A percentile compares a stretch with the other conserved stretches of the same genome.
Conservation (phyloP, 129 eudicot genomes). For the Dittrichia graveolens region DNA sequence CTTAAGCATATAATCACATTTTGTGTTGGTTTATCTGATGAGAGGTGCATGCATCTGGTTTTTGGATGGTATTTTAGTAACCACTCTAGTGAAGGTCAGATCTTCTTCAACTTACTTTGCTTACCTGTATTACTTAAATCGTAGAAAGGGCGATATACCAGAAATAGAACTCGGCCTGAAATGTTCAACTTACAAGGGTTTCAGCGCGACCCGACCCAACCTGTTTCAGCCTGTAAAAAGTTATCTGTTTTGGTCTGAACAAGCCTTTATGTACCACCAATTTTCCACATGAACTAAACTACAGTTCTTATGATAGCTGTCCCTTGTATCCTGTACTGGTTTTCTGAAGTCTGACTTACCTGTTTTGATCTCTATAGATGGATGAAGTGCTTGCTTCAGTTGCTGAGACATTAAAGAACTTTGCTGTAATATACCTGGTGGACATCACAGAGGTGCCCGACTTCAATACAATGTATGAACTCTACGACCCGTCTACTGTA, state of each 20-base stretch:
- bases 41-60: background rate
- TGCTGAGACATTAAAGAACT: conserved; percentile 77
- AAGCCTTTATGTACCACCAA: background rate
- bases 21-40: background rate
- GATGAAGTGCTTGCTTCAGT: conserved; percentile 90
- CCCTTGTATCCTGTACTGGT: background rate
- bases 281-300: background rate
- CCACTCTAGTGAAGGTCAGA: background rate
- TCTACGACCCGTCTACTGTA: conserved; percentile 79
- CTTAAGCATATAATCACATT: background rate
- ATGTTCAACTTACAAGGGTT: background rate
- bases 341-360: background rate
- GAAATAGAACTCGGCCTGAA: background rate
- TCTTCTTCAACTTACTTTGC: background rate
- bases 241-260: background rate
- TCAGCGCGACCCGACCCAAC: background rate
- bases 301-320: background rate
- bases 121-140: background rate
- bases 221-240: background rate
- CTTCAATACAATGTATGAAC: conserved; percentile 91
- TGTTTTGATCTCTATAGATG: conserved; percentile 47
- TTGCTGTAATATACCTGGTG: conserved; percentile 84
- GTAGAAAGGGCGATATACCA: background rate
- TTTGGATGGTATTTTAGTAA: background rate
- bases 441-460: conserved; percentile 92